These are phyloP conservation scores for Stygiomarasmius scandens DNA, from an alignment of 1,284 basidiomycete species.

Conservation along the genomic window DNA sequence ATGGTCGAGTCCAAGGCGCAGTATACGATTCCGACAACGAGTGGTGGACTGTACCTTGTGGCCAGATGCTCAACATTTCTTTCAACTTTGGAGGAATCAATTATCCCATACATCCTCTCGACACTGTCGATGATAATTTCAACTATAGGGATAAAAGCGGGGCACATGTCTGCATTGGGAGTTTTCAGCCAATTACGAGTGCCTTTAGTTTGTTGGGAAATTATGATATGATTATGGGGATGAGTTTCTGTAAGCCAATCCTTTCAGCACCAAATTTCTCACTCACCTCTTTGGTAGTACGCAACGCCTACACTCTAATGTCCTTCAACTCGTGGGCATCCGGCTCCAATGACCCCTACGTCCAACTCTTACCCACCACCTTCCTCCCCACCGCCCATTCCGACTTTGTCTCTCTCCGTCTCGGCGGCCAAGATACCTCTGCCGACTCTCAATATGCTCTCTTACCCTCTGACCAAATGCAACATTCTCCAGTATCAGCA, in stretches of 20 bases:
- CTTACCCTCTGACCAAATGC: slow-evolving; percentile 60
- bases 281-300: slow-evolving; percentile 46
- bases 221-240: slow-evolving; percentile 81
- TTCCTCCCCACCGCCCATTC: slow-evolving; percentile 42
- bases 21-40: slow-evolving; percentile 59
- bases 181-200: slow-evolving; percentile 82
- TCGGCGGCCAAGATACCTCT: slow-evolving; percentile 51
- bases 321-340: slow-evolving; percentile 58
- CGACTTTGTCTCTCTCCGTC: slow-evolving; percentile 59
- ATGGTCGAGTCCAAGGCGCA: slow-evolving; percentile 76
- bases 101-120: slow-evolving; percentile 76
- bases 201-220: slow-evolving; percentile 76
- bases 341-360: slow-evolving; percentile 47
- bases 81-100: slow-evolving; percentile 69
- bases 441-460: slow-evolving; percentile 52
- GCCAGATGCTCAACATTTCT: slow-evolving; percentile 67
- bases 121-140: slow-evolving; percentile 71
- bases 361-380: slow-evolving; percentile 59
- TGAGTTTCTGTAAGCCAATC: slow-evolving; percentile 71
- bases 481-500: slow-evolving; percentile 63
- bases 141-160: slow-evolving; percentile 55
- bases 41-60: slow-evolving; percentile 76
- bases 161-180: slow-evolving; percentile 64
- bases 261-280: not conserved
- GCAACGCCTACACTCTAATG: slow-evolving; percentile 65